Evolutionary conservation across 306 rosid genomes (phyloP).

Genomic region (Luffa aegyptiaca): DNA sequence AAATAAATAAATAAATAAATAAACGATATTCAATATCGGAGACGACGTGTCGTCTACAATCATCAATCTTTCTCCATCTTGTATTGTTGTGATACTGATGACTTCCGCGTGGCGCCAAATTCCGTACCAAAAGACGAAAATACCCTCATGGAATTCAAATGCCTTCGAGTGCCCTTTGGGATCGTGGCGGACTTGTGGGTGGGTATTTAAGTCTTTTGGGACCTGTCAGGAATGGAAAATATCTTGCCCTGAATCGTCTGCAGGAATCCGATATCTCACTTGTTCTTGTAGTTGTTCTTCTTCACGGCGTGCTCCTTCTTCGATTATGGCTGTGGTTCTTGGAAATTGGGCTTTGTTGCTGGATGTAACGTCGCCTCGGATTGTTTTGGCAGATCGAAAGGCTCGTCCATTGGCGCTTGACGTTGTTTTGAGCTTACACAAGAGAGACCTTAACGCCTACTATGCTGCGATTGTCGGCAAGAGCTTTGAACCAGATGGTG

Average conservation of each 20-base stretch:
- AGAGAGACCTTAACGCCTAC: conserved; percentile 34
- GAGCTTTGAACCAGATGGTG: conserved; percentile 58
- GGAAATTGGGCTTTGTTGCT: conserved; percentile 65
- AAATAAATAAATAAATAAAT: not conserved
- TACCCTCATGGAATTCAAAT: not conserved
- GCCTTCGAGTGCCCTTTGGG: not conserved
- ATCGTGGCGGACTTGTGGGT: not conserved
- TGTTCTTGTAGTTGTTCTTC: not conserved
- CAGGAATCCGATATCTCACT: conserved; percentile 5
- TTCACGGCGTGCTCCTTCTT: not conserved
- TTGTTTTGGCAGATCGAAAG: conserved; percentile 38
- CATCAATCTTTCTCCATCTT: not conserved
- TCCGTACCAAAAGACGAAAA: not conserved
- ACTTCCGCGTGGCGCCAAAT: conserved; percentile 9
- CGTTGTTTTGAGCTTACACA: conserved; percentile 41
- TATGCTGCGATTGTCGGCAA: conserved; percentile 23
- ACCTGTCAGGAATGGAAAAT: not conserved
- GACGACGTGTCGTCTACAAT: conserved; percentile 15
- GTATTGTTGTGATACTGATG: not conserved
- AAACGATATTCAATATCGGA: not conserved
- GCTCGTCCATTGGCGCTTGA: conserved; percentile 39
- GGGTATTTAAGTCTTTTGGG: not conserved
- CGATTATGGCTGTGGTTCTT: conserved; percentile 50
- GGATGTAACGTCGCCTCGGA: conserved; percentile 46
- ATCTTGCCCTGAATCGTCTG: not conserved